Evolutionary conservation across 805 yeast genomes (phyloP).

Genomic region (Sugiyamaella valdiviana): DNA sequence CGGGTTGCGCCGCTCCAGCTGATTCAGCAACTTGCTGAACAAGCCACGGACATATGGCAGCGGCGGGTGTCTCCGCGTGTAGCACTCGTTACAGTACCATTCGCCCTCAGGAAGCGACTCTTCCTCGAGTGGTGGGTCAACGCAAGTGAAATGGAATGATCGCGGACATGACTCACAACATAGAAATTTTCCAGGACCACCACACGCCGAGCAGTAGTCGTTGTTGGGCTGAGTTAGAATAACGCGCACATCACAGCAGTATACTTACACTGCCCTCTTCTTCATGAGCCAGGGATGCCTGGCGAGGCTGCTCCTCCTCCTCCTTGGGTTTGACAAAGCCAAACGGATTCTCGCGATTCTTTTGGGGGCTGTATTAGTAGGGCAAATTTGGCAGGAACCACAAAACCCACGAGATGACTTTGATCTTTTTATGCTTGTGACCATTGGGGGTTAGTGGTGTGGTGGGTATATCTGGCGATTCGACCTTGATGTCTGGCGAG

Average conservation of each 20-base stretch:
- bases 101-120: slow-evolving; percentile 72
- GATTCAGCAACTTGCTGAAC: slow-evolving; percentile 54
- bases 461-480: slow-evolving; percentile 2
- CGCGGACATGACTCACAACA: slow-evolving; percentile 93
- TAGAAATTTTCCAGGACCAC: slow-evolving; percentile 78
- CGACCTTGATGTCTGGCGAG: not conserved
- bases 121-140: slow-evolving; percentile 83
- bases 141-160: slow-evolving; percentile 86
- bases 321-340: slow-evolving; percentile 36
- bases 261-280: slow-evolving; percentile 12
- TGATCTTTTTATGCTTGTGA: slow-evolving; percentile 9
- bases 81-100: slow-evolving; percentile 85
- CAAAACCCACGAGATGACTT: slow-evolving; percentile 13
- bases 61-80: slow-evolving; percentile 38
- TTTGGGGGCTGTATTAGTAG: slow-evolving; percentile 13
- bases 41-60: slow-evolving; percentile 33
- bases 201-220: slow-evolving; percentile 88
- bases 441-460: slow-evolving; percentile 14
- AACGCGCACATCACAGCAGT: slow-evolving; percentile 11
- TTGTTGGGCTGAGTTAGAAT: slow-evolving; percentile 47
- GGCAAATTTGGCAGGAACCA: not conserved
- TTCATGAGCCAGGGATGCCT: slow-evolving; percentile 2
- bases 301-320: slow-evolving; percentile 29
- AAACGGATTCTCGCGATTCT: slow-evolving; percentile 37
- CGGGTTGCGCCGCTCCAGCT: slow-evolving; percentile 57